phyloP scores from a whole-genome alignment of 805 yeast species.

The Candida dajiaensis region DNA sequence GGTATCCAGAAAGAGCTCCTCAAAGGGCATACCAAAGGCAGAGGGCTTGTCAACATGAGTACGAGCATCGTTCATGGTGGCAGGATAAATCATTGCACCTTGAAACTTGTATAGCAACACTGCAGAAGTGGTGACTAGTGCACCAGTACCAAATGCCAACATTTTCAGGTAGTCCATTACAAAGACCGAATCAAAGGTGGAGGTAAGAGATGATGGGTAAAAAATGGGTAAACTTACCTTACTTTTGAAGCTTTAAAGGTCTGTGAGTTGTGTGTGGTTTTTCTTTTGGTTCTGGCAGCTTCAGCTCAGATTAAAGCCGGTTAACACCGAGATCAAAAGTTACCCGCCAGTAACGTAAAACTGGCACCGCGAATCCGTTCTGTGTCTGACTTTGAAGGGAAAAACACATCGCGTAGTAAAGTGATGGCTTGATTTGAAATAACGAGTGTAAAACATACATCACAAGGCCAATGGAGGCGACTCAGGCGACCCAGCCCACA shows the following conservation, averaged over 20 bases:
- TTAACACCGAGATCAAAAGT: background rate
- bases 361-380: background rate
- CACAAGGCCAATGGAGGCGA: conserved; percentile 14
- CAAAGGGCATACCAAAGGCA: conserved; percentile 57
- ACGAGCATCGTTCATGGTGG: conserved; percentile 70
- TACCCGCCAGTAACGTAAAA: background rate
- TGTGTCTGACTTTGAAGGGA: background rate
- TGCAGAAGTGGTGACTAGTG: background rate
- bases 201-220: too few relatives aligned
- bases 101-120: conserved; percentile 58
- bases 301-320: background rate
- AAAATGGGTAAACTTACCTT: too few relatives aligned
- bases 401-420: background rate
- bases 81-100: conserved; percentile 71
- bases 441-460: background rate
- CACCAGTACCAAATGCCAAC: background rate
- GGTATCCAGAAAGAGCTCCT: conserved; percentile 55
- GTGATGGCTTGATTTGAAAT: background rate
- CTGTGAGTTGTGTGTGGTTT: too few relatives aligned
- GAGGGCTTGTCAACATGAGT: conserved; percentile 72
- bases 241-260: too few relatives aligned
- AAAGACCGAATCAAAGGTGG: too few relatives aligned
- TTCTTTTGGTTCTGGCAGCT: too few relatives aligned
- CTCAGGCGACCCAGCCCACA: conserved; percentile 36
- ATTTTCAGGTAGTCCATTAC: background rate